Evolutionary conservation across 2,329 filamentous ascomycete genomes (phyloP).

Genomic region (Arthrobotrys entomopaga): DNA sequence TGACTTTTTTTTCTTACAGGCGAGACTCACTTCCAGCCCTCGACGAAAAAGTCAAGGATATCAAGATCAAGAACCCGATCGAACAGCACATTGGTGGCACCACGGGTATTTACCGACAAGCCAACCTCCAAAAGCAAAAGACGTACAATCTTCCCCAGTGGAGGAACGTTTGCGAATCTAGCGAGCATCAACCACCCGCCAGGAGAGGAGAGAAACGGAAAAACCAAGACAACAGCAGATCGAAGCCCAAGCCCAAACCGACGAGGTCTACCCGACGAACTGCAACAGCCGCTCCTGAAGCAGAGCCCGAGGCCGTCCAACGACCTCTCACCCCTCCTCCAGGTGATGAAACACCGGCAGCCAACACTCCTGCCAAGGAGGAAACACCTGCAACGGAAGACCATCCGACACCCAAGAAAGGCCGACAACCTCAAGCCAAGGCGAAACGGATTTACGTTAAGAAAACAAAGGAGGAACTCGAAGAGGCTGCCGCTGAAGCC

Average conservation of each 20-base stretch:
- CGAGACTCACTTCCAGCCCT: conserved; percentile 77
- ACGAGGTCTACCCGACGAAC: conserved; percentile 58
- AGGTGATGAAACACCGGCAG: conserved; percentile 62
- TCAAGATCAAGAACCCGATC: conserved; percentile 95
- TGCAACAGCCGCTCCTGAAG: conserved; percentile 62
- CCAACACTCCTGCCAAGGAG: conserved; percentile 57
- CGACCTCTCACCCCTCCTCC: conserved; percentile 64
- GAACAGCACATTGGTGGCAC: conserved; percentile 98
- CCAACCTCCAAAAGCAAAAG: conserved; percentile 94
- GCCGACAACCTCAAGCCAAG: conserved; percentile 54
- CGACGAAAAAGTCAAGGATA: conserved; percentile 86
- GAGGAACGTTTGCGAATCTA: conserved; percentile 91
- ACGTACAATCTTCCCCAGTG: conserved; percentile 97
- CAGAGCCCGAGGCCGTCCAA: conserved; percentile 60
- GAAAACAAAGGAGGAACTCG: conserved; percentile 57
- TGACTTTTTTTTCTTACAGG: conserved; percentile 62
- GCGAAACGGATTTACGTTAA: conserved; percentile 55
- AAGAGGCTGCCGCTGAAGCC: conserved; percentile 51
- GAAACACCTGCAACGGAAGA: conserved; percentile 20
- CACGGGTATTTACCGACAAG: conserved; percentile 93
- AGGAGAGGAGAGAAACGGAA: conserved; percentile 82
- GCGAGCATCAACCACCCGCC: conserved; percentile 93
- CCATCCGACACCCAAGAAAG: conserved; percentile 27
- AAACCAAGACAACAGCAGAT: conserved; percentile 59
- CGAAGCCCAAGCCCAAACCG: conserved; percentile 52